Base-by-base conservation (phyloP, 176 grass and related monocot species). In the Coix lacrymajobi region DNA sequence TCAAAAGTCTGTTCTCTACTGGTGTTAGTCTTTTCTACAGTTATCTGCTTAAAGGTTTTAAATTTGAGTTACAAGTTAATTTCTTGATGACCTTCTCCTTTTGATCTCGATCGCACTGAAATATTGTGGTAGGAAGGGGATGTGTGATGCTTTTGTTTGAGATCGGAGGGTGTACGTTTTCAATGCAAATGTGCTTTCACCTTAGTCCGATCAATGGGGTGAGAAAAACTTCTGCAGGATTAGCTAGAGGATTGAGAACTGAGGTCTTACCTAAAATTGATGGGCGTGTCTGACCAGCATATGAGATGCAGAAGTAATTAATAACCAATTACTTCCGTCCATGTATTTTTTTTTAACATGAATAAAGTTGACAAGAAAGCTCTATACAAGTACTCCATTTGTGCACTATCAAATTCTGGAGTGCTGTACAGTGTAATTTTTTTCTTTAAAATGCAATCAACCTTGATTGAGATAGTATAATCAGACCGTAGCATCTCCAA, bases 221-320 rank as follows among this genome's bases (percentile, higher is more conserved):
- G 52, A 77, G 56, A 73, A 75, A 71, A 73, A 56, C 24, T 60
- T 64, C 31, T 37, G 56, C 37, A 75, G 62, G 85, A 71, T 72
- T 60, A 39, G 64, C 71, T 77, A 81, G 40, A 81, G 40, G 66
- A 46, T 66, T 69, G 74, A 82, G 48, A 69, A 39, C 20, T 83
- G 75, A 83, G 73, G 24, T 75, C 75, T 68, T 54, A 83, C 79
- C 88, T 90, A 87, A 79, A 79, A 83, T 32, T 75, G 84, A 90
- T 87, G 61, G 67, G 26, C 62, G 39, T 90, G 3, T 73, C 62
- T 69, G 75, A 88, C 85, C 89, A 78, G 66, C 60, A 90, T 69
- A 87, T 69, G 40, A 36, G 75, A 84, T 46, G 68, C 34, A 58
- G 24, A 73, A 76, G 52, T 32, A 71, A 11, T 38, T 25, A 40